Evolutionary conservation across 495 filamentous ascomycete genomes (phyloP), one percentile per base, ranked within the genome.

Genomic region (Talaromyces ruber): DNA sequence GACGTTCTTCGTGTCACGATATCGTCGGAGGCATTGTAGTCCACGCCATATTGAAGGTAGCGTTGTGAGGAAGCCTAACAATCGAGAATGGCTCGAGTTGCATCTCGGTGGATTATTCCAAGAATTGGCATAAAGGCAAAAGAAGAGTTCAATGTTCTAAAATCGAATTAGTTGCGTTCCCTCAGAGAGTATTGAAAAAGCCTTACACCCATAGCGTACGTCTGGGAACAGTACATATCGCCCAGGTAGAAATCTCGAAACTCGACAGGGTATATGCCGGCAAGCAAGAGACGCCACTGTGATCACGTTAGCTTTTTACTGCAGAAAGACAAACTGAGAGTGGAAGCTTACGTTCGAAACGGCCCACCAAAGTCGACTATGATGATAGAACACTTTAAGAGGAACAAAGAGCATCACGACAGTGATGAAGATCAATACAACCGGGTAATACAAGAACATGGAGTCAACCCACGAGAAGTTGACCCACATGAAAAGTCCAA

Each of bases 231-330:
- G 69, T 91, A 96, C 82, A 98, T 97, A 70, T 98, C 94, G 16
- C 94, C 94, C 0, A 98, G 81, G 72, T 96, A 98, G 76, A 98
- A 98, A 71, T 98, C 94, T 62, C 92, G 85, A 69, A 98, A 98
- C 70, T 97, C 94, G 21, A 98, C 94, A 9, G 89, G 92, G 71
- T 92, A 97, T 11, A 94, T 66, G 14, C 94, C 94, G 18, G 94
- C 89, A 22, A 91, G 80, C 53, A 95, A 75, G 26, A 98, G 76
- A 63, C 94, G 88, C 79, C 87, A 95, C 91, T 96, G 60, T 16
- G n/a, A 47, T 18, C 0, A 29, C 21, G 64, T 79, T 26, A 80
- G 70, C 18, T n/a, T 28, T 18, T 9, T 8, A 12, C 9, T 22
- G 47, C 24, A 7, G 24, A 59, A 22, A 7, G 24, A 9, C 1